phyloP scores from a whole-genome alignment of 1,284 basidiomycete genomes.

The Naganishia liquefaciens region DNA sequence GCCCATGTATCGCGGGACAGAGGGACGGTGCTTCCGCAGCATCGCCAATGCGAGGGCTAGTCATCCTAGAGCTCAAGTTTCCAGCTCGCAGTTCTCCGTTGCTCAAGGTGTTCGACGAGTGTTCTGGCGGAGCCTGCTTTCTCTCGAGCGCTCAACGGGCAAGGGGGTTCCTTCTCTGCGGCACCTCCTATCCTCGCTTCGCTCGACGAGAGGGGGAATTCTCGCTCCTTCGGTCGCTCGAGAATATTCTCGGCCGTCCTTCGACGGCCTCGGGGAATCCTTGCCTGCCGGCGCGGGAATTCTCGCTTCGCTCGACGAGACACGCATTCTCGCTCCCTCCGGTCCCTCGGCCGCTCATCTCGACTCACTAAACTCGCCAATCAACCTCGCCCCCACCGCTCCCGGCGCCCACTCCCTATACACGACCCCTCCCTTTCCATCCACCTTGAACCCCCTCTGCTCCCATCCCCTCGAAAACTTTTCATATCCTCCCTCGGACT shows the following conservation, averaged over 20 bases:
- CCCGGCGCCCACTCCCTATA: slow-evolving; percentile 98
- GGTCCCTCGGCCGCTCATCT: background rate
- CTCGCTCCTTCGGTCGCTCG: background rate
- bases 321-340: slow-evolving; percentile 29
- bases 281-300: background rate
- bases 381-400: slow-evolving; percentile 75
- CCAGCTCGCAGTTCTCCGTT: no score
- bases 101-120: no score
- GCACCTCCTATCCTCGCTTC: background rate
- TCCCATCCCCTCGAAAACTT: slow-evolving; percentile 84
- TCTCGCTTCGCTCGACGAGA: slow-evolving; percentile 14
- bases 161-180: background rate
- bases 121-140: no score
- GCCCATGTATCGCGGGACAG: no score
- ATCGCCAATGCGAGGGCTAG: no score
- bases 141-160: slow-evolving; percentile 5
- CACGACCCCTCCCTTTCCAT: slow-evolving; percentile 66
- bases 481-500: slow-evolving; percentile 84
- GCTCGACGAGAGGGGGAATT: background rate
- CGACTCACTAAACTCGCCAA: slow-evolving; percentile 94
- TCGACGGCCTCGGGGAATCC: background rate
- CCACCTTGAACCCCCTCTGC: slow-evolving; percentile 78
- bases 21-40: no score
- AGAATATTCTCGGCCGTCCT: background rate
- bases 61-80: no score